Evolutionary conservation across 805 yeast genomes (phyloP).

Genomic region (Brettanomyces nanus): DNA sequence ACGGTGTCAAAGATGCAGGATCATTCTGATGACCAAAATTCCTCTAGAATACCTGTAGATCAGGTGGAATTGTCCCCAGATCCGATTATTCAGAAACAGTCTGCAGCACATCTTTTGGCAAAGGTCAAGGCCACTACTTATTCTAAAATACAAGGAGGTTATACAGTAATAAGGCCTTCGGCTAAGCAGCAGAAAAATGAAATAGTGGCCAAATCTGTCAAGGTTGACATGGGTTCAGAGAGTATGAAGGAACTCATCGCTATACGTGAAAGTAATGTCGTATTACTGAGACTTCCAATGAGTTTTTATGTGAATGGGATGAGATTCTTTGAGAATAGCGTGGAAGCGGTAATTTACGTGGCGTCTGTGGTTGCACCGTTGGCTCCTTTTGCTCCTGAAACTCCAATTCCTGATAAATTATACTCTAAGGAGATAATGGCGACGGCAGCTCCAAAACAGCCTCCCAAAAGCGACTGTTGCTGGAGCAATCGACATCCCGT

Average conservation of each 20-base stretch:
- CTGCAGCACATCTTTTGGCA: neutral
- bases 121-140: neutral
- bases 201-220: neutral
- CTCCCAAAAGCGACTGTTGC: too few relatives aligned
- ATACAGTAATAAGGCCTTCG: neutral
- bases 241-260: slow-evolving; percentile 25
- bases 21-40: neutral
- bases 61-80: neutral
- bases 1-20: too few relatives aligned
- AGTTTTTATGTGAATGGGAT: slow-evolving; percentile 32
- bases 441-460: neutral
- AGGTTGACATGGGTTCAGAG: neutral
- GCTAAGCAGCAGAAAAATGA: neutral
- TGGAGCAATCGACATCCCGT: too few relatives aligned
- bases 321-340: slow-evolving; percentile 37
- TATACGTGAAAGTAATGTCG: slow-evolving; percentile 26
- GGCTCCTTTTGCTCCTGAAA: neutral
- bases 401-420: too few relatives aligned
- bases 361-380: slow-evolving; percentile 19
- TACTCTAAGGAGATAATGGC: too few relatives aligned
- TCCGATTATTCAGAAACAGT: neutral
- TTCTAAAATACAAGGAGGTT: slow-evolving; percentile 1
- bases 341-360: slow-evolving; percentile 28
- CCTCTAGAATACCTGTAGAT: neutral
- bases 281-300: slow-evolving; percentile 29